Evolutionary conservation across 345 rosid genomes (phyloP).

Genomic region (Gossypium thurberi): DNA sequence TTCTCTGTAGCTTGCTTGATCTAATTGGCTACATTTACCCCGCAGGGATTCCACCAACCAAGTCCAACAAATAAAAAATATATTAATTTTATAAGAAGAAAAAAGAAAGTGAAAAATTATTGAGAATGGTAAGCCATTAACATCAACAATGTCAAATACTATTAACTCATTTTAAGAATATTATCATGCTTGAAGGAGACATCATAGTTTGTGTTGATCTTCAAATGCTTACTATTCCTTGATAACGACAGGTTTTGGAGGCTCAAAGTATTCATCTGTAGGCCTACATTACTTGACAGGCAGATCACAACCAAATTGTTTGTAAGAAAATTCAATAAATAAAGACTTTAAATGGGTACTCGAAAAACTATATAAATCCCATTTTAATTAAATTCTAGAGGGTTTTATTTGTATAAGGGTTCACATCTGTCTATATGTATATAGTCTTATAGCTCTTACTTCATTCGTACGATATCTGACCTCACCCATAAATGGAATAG

Average conservation of each 20-base stretch:
- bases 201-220: neutral
- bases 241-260: neutral
- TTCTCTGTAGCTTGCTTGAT: neutral
- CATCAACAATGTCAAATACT: constrained; percentile 6
- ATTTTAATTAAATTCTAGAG: neutral
- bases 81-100: neutral
- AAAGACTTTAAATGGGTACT: constrained; percentile 5
- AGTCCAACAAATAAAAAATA: neutral
- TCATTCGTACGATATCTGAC: constrained; percentile 23
- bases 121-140: constrained; percentile 14
- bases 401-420: neutral
- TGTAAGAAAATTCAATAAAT: neutral
- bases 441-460: constrained; percentile 6
- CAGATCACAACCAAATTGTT: neutral
- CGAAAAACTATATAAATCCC: neutral
- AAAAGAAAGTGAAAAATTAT: neutral
- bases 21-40: neutral
- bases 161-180: neutral
- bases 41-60: neutral
- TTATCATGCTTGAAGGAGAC: neutral
- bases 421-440: neutral
- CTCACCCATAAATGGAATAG: constrained; percentile 8
- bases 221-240: neutral
- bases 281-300: neutral
- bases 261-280: neutral